A percentile compares a stretch with the other conserved stretches of the same genome.
phyloP scores from a whole-genome alignment of 768 basidiomycete genomes.

The Macrolepiota fuliginosa region DNA sequence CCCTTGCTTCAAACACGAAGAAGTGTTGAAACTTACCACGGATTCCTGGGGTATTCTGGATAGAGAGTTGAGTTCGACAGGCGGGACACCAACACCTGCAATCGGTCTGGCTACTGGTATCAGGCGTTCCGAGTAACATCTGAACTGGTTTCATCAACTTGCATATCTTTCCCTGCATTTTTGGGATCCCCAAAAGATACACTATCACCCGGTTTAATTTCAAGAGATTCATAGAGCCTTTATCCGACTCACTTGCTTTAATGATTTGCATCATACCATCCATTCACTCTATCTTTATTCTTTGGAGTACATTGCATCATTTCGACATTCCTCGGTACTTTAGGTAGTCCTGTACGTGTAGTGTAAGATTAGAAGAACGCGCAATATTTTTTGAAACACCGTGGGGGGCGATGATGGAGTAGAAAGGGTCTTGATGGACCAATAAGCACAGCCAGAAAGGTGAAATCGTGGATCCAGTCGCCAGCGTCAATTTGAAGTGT shows the following conservation, averaged over 20 bases:
- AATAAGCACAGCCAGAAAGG: not conserved
- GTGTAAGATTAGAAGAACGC: not conserved
- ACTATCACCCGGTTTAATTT: not conserved
- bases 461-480: not conserved
- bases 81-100: slow-evolving; percentile 38
- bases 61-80: slow-evolving; percentile 33
- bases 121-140: slow-evolving; percentile 10
- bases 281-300: slow-evolving; percentile 8
- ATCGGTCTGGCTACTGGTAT: slow-evolving; percentile 29
- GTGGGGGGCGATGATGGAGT: too few relatives aligned
- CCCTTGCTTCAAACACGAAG: slow-evolving; percentile 35
- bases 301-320: not conserved
- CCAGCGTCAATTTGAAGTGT: too few relatives aligned
- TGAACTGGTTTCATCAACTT: not conserved
- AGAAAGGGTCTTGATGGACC: not conserved
- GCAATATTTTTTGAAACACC: not conserved
- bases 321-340: not conserved
- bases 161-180: not conserved
- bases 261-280: not conserved
- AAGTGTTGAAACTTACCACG: slow-evolving; percentile 33
- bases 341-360: not conserved
- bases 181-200: not conserved
- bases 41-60: slow-evolving; percentile 38
- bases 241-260: not conserved
- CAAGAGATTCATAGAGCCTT: not conserved